A percentile compares a stretch with the other conserved stretches of the same genome.
Evolutionary conservation across 257 asterid genomes (phyloP).

Genomic region (Solanum chaucha): DNA sequence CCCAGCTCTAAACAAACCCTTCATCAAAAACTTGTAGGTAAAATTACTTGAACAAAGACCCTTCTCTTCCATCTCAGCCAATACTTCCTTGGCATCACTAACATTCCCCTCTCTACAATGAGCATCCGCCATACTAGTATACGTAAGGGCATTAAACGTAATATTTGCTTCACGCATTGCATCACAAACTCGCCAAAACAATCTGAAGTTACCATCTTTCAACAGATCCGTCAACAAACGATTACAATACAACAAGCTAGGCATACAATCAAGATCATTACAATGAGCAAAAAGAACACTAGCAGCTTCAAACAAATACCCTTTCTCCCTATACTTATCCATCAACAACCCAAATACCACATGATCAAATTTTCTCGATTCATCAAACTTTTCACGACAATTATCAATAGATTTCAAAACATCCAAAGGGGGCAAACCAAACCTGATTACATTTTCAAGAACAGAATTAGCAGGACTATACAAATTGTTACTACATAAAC

Average conservation of each 20-base stretch:
- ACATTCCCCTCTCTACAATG: conserved; percentile 4
- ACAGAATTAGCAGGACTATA: background rate
- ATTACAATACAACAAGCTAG: conserved; percentile 1
- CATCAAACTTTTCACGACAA: background rate
- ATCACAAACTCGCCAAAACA: conserved; percentile 14
- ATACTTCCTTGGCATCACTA: conserved; percentile 1
- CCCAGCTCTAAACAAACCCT: conserved; percentile 6
- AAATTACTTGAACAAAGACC: background rate
- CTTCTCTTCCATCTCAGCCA: conserved; percentile 9
- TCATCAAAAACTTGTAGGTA: conserved; percentile 1
- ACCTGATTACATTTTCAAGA: background rate
- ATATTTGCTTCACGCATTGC: conserved; percentile 3
- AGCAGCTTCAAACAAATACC: conserved; percentile 4
- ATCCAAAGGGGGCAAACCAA: background rate
- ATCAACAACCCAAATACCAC: conserved; percentile 3
- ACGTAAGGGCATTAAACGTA: background rate
- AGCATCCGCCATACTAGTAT: background rate
- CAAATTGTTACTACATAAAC: background rate
- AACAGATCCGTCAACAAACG: conserved; percentile 2
- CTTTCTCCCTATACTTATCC: conserved; percentile 8
- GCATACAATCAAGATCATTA: background rate
- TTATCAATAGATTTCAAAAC: background rate
- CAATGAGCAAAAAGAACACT: background rate
- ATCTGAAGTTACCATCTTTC: background rate
- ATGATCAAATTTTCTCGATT: background rate